Evolutionary conservation across 139 green algal species (phyloP), one percentile per base, ranked within the genome.

Genomic region (Coelastrella sp.): DNA sequence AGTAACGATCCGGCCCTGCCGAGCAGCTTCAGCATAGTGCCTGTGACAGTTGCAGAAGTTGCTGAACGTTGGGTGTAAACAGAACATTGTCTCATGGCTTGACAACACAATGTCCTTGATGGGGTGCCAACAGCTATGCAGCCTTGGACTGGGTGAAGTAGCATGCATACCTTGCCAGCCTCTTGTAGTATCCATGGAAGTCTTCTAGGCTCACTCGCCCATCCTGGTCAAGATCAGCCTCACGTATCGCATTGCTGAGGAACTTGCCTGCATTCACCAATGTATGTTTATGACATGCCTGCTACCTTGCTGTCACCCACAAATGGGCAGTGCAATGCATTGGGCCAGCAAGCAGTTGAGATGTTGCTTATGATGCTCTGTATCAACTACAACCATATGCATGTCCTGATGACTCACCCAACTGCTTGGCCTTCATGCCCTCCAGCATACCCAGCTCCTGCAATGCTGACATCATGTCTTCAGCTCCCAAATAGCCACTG

Each of bases 221-320:
- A 71, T 91, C 88, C 35, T 88, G 85, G 77, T 93, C 90, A 63
- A 72, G 74, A 67, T 91, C 90, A 32, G 90, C 86, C 59, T 93
- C 91, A 60, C 88, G 89, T 82, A 93, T 90, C 66, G 88, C 88
- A 23, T 83, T 81, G 50, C 86, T 88, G 59, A 93, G 86, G 72
- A 91, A 89, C 75, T 88, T 89, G n/a, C 90, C 90, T 93, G 90
- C 53, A 64, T n/a, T n/a, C n/a, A n/a, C n/a, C n/a, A n/a, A n/a
- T n/a, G n/a, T n/a, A n/a, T n/a, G n/a, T n/a, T n/a, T n/a, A n/a
- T n/a, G n/a, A n/a, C n/a, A n/a, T n/a, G n/a, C n/a, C n/a, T n/a
- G n/a, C n/a, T n/a, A n/a, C n/a, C 53, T 32, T 25, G 17, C 15
- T 30, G 53, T n/a, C 53, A 63, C 5, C 15, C 8, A 63, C 53